These are phyloP conservation scores for Boeremia exigua DNA, from an alignment of 2,329 filamentous ascomycete species.

Conservation along the genomic window DNA sequence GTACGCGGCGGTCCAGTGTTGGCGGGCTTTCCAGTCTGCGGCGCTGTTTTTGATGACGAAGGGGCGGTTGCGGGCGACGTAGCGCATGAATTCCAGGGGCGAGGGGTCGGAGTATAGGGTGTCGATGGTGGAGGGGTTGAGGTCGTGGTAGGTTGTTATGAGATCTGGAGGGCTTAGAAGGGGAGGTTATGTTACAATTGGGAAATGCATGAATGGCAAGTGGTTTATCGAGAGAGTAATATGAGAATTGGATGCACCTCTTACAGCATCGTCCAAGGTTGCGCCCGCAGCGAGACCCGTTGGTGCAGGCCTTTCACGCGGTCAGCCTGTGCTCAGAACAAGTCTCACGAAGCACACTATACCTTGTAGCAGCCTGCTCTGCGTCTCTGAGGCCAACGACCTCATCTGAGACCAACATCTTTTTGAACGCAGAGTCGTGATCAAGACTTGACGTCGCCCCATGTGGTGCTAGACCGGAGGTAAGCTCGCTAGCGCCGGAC, in stretches of 20 bases:
- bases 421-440: background rate
- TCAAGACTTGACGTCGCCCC: background rate
- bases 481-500: slow-evolving; percentile 29
- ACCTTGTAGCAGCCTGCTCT: slow-evolving; percentile 29
- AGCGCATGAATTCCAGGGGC: slow-evolving; percentile 80
- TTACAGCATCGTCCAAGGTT: slow-evolving; percentile 43
- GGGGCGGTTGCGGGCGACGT: slow-evolving; percentile 74
- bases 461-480: slow-evolving; percentile 11
- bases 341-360: background rate
- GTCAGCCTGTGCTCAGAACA: background rate
- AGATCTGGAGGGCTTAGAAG: slow-evolving; percentile 49
- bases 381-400: slow-evolving; percentile 26
- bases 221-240: background rate
- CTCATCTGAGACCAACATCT: slow-evolving; percentile 26
- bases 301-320: slow-evolving; percentile 33
- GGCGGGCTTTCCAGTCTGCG: slow-evolving; percentile 66
- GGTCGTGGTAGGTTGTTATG: slow-evolving; percentile 73
- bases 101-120: slow-evolving; percentile 70
- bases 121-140: slow-evolving; percentile 68
- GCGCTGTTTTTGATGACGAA: slow-evolving; percentile 74
- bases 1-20: slow-evolving; percentile 67
- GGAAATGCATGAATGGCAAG: background rate
- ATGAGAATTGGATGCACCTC: slow-evolving; percentile 39
- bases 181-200: no score
- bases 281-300: slow-evolving; percentile 34